Evolutionary conservation across 2,329 filamentous ascomycete genomes (phyloP).

Genomic region (Monosporascus sp.): DNA sequence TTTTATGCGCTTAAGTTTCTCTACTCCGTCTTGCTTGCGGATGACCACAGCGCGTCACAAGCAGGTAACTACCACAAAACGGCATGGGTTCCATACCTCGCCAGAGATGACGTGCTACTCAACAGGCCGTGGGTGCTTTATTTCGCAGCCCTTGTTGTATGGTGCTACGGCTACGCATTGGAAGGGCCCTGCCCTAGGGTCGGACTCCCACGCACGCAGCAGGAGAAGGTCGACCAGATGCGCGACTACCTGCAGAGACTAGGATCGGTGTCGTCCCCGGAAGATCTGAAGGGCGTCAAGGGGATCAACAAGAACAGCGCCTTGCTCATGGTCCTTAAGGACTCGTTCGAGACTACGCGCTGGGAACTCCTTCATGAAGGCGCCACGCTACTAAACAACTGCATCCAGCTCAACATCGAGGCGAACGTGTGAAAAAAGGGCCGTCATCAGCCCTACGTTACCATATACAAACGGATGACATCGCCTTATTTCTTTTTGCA

Average conservation of each 20-base stretch:
- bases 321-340: conserved; percentile 73
- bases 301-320: conserved; percentile 82
- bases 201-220: conserved; percentile 50
- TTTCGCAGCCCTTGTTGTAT: conserved; percentile 86
- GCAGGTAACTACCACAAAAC: conserved; percentile 32
- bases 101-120: conserved; percentile 81
- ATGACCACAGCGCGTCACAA: conserved; percentile 36
- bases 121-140: conserved; percentile 96
- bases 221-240: conserved; percentile 74
- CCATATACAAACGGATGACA: background rate
- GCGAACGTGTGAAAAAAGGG: conserved; percentile 5
- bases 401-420: conserved; percentile 55
- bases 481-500: background rate
- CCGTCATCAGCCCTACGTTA: background rate
- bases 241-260: conserved; percentile 69
- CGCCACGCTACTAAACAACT: conserved; percentile 72
- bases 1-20: conserved; percentile 91
- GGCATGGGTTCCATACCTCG: conserved; percentile 60
- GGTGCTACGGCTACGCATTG: conserved; percentile 89
- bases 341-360: conserved; percentile 74
- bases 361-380: conserved; percentile 94
- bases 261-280: conserved; percentile 66
- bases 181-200: conserved; percentile 66
- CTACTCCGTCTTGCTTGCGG: conserved; percentile 71
- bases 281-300: conserved; percentile 67